A percentile compares a stretch with the other conserved stretches of the same genome.
Conservation (phyloP, 1,284 basidiomycete species). For the Cystobasidium pallidum region DNA sequence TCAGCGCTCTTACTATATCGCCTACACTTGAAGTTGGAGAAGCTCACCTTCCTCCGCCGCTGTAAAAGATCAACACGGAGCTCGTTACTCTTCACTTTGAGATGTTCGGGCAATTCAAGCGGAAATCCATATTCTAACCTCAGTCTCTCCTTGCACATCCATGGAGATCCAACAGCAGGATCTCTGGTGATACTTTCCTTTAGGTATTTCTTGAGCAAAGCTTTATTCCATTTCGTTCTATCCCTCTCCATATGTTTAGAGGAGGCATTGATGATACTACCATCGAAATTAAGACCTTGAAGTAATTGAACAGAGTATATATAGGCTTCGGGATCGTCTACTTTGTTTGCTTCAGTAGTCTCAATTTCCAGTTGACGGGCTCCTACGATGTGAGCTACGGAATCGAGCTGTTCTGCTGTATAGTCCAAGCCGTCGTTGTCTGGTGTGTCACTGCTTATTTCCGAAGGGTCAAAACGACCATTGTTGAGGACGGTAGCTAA, state of each 20-base stretch:
- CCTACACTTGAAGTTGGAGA: not conserved
- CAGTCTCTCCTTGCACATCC: slow-evolving; percentile 85
- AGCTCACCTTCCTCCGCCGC: slow-evolving; percentile 72
- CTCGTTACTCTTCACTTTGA: slow-evolving; percentile 73
- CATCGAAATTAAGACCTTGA: slow-evolving; percentile 59
- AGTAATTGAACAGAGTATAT: slow-evolving; percentile 84
- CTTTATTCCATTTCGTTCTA: slow-evolving; percentile 91
- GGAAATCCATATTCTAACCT: slow-evolving; percentile 81
- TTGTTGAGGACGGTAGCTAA: slow-evolving; percentile 1
- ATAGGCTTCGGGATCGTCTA: slow-evolving; percentile 73
- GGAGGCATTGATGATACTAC: slow-evolving; percentile 64
- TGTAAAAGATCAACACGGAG: slow-evolving; percentile 72
- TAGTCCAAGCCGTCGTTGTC: slow-evolving; percentile 60
- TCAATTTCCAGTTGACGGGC: slow-evolving; percentile 72
- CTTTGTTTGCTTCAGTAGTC: slow-evolving; percentile 43
- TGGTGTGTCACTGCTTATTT: slow-evolving; percentile 37
- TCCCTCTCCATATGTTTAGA: slow-evolving; percentile 69
- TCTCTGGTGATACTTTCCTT: slow-evolving; percentile 91
- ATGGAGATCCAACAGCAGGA: slow-evolving; percentile 86
- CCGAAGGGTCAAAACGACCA: slow-evolving; percentile 45
- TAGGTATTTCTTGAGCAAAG: slow-evolving; percentile 92
- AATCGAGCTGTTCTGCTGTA: slow-evolving; percentile 43
- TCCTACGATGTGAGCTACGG: slow-evolving; percentile 67
- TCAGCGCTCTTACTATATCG: not conserved
- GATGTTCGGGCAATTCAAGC: slow-evolving; percentile 79